Conservation (phyloP, 371 early-diverging fungal genomes). For the Chytridium lagenaria region DNA sequence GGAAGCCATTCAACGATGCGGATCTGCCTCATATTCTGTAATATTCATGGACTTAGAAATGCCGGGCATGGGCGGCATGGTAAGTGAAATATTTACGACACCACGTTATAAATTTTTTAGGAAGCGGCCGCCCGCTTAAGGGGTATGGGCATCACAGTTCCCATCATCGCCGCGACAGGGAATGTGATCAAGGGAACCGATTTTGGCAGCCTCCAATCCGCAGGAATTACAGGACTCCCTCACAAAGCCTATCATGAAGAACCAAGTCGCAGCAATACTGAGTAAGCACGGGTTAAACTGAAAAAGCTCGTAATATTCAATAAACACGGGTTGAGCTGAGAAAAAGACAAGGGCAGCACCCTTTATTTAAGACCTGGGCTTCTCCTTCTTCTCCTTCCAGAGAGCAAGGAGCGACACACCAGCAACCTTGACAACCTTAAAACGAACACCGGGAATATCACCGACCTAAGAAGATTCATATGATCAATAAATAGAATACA, state of each 20-base stretch:
- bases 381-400: constrained; percentile 99
- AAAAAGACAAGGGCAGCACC: no score
- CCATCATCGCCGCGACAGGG: constrained; percentile 45
- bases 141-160: constrained; percentile 24
- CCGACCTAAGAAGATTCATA: constrained; percentile 79
- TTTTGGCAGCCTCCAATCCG: constrained; percentile 1
- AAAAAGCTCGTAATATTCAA: no score
- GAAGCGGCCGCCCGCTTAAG: constrained; percentile 37
- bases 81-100: not conserved
- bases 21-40: constrained; percentile 1
- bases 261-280: not conserved
- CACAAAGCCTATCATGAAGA: not conserved
- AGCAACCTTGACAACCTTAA: constrained; percentile 99
- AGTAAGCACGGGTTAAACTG: constrained; percentile 7
- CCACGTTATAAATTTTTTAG: constrained; percentile 6
- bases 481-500: constrained; percentile 30
- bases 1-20: constrained; percentile 27
- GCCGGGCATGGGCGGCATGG: constrained; percentile 36
- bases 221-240: constrained; percentile 22
- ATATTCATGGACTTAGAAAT: constrained; percentile 39
- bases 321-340: no score
- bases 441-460: constrained; percentile 99
- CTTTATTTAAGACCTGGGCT: constrained; percentile 57
- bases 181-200: constrained; percentile 24
- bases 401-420: constrained; percentile 99